Evolutionary conservation across 768 basidiomycete species (phyloP), one percentile per base, ranked within the genome.

Genomic region (Lactarius evosmus): DNA sequence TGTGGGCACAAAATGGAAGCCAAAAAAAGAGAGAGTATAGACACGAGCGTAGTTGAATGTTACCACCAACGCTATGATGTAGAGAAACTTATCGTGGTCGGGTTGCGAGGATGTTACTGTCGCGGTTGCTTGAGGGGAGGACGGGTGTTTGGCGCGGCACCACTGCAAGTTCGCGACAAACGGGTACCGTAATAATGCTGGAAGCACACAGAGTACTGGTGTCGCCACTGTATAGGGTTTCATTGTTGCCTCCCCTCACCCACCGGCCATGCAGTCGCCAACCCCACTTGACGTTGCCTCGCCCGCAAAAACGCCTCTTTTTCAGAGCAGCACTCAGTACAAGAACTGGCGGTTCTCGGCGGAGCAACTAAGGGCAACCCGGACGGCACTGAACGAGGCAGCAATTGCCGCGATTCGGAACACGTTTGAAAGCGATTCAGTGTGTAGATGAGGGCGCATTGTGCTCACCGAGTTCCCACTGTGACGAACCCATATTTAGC

Each of bases 331-430:
- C 69, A 91, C 90, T 0, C 92, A 94, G 71, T 92, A 79, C 76
- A 84, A 79, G 60, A 86, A 95, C 72, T 99, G 97, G 97, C 79
- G 95, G 56, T 97, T 88, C 74, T 94, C 95, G 0, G 76, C 80
- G 16, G 82, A 86, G 52, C 78, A 83, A 60, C 82, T 99, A 4
- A 76, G 71, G 7, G 69, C 78, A 16, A 82, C 87, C 50, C 83
- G 97, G 19, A 70, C 76, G 11, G 78, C 84, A 22, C 76, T 97
- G 66, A 99, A 96, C 70, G 75, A 78, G 32, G 85, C 83, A 29
- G 91, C 93, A 1, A 88, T 96, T 29, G 78, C 83, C 52, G 86
- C 83, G 5, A 95, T 98, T 70, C 83, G 84, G 58, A 78, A 78
- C 36, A 88, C 91, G 25, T 86, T 95, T 60, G 89, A 95, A 71